Evolutionary conservation across 2,329 filamentous ascomycete species (phyloP), one percentile per base, ranked within the genome.

Genomic region (Pyrenochaeta sp.): DNA sequence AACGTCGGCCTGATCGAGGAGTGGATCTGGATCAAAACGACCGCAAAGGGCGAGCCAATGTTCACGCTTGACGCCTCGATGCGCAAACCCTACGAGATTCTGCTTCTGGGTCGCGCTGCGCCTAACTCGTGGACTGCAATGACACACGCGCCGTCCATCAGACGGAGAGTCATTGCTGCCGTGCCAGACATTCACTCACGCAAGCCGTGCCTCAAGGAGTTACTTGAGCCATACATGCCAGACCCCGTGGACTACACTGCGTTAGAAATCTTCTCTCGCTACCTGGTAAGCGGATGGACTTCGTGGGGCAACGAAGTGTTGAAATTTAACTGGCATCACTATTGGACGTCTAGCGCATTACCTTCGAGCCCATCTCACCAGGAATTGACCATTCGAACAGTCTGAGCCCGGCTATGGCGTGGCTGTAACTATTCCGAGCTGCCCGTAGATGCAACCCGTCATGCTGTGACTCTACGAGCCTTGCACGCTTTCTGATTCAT

Each of bases 1-100:
- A 87, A 85, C 20, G 75, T 94, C 0, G 81, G 87, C 45, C 68
- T 85, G 10, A 79, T 85, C 0, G 85, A 87, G 43, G 89, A 93
- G 69, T 94, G 90, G 90, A 81, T 87, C 2, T 95, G 90, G 90
- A 73, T 93, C 43, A 95, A 95, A 72, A 82, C 89, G 10, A 91
- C 90, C 0, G 72, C 73, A 0, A 61, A 72, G 0, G 90, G 90
- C 0, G 85, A 89, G 68, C 87, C 89, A 0, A 79, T 92, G 23
- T 84, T 83, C 53, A 74, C 82, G 29, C 49, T 90, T 2, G 82
- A 87, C 29, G 85, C 84, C 3, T 56, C 73, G 2, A 90, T 87
- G 87, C 82, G 90, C 59, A 92, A 88, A 74, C 90, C 91, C 0
- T 94, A 90, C 82, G 91, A 95, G 74, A 81, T 88, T 43, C 73